phyloP scores from a whole-genome alignment of 805 yeast genomes.

The Sugiyamaella chiloensis region DNA sequence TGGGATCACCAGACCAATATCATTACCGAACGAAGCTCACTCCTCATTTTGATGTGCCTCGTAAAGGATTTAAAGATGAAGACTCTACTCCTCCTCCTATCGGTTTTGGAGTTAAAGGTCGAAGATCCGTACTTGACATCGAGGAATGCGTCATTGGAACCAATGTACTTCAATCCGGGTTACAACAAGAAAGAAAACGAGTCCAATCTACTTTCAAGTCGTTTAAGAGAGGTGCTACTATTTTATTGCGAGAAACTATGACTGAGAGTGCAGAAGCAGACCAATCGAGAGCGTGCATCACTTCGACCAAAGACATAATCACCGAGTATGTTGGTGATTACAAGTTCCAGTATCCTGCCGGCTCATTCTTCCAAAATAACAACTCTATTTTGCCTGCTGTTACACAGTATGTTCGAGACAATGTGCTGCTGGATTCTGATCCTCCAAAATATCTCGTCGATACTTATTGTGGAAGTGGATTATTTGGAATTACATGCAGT shows the following conservation, averaged over 20 bases:
- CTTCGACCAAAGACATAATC: slow-evolving; percentile 74
- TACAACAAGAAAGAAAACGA: slow-evolving; percentile 61
- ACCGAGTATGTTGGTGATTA: slow-evolving; percentile 64
- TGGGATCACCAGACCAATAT: slow-evolving; percentile 72
- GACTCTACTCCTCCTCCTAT: slow-evolving; percentile 61
- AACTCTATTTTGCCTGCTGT: slow-evolving; percentile 85
- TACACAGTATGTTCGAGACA: slow-evolving; percentile 73
- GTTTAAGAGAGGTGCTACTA: slow-evolving; percentile 79
- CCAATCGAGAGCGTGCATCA: slow-evolving; percentile 50
- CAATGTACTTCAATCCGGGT: slow-evolving; percentile 65
- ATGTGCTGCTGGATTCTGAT: slow-evolving; percentile 48
- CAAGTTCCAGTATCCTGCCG: slow-evolving; percentile 85
- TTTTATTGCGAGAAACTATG: slow-evolving; percentile 78
- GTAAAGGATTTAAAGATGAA: slow-evolving; percentile 33
- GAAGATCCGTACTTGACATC: slow-evolving; percentile 70
- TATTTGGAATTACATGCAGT: slow-evolving; percentile 85
- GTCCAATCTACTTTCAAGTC: slow-evolving; percentile 48
- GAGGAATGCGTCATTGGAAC: slow-evolving; percentile 95
- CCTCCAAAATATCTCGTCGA: slow-evolving; percentile 73
- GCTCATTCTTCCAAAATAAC: slow-evolving; percentile 92
- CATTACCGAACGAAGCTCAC: slow-evolving; percentile 89
- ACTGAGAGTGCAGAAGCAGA: slow-evolving; percentile 29
- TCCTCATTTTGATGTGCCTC: slow-evolving; percentile 88
- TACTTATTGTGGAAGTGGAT: slow-evolving; percentile 95
- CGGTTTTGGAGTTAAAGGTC: slow-evolving; percentile 86